Evolutionary conservation across 208 protist species (phyloP).

Genomic region (Trypanosoma mega): DNA sequence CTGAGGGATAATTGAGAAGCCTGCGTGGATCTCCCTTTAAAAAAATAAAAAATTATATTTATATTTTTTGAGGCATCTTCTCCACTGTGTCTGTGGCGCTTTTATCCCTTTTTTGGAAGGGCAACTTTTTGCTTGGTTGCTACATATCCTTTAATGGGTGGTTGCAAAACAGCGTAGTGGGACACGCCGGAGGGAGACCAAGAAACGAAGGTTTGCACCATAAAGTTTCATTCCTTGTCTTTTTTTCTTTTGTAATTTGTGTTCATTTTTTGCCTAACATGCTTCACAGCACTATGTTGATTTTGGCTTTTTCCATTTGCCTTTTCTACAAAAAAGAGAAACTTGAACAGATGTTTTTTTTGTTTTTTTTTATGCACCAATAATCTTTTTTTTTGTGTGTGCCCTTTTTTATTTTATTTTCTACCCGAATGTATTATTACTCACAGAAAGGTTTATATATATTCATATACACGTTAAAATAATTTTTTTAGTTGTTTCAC

Average conservation of each 20-base stretch:
- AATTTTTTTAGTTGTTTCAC: not conserved
- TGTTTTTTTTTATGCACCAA: conserved; percentile 7
- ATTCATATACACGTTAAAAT: not conserved
- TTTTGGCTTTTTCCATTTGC: too few relatives aligned
- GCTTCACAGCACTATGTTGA: too few relatives aligned
- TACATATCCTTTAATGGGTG: too few relatives aligned
- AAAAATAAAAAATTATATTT: too few relatives aligned
- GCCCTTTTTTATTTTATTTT: conserved; percentile 24
- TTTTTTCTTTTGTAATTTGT: too few relatives aligned
- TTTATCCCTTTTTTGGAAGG: conserved; percentile 7
- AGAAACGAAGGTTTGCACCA: conserved; percentile 11
- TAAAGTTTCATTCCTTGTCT: too few relatives aligned
- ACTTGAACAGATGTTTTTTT: conserved; percentile 7
- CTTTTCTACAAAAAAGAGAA: not conserved
- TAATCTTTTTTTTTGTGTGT: conserved; percentile 15
- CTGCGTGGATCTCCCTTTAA: conserved; percentile 11
- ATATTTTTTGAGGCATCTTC: conserved; percentile 22
- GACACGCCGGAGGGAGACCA: conserved; percentile 24
- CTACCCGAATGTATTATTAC: not conserved
- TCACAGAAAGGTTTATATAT: conserved; percentile 14
- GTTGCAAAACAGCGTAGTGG: conserved; percentile 25
- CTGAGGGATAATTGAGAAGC: conserved; percentile 12
- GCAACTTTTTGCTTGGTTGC: too few relatives aligned
- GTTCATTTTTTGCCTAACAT: too few relatives aligned
- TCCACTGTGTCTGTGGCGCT: conserved; percentile 27